Evolutionary conservation across 2,329 filamentous ascomycete genomes (phyloP), one percentile per base, ranked within the genome.

Genomic region (Trichoderma sp.): DNA sequence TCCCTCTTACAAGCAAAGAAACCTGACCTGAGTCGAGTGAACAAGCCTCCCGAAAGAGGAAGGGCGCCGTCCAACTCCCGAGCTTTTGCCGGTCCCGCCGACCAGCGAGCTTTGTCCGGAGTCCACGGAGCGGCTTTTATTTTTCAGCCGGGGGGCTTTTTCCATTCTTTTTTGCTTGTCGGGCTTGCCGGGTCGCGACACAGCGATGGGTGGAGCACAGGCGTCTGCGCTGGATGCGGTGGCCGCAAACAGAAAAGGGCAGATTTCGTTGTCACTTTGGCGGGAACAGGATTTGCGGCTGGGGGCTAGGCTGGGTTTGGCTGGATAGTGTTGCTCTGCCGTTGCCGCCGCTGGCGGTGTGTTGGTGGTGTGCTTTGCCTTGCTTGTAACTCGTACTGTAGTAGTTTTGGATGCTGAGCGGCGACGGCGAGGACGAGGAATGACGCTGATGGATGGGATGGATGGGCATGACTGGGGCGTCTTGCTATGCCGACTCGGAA

Each of bases 91-190:
- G 27, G 63, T 12, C 27, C 71, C 38, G 35, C 35, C n/a, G 31
- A 71, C 29, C 31, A 53, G 68, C 68, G 59, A 71, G 68, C 53
- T 59, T 67, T 65, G 62, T 75, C 67, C 74, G 74, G 74, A 75
- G 60, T 72, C 74, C 66, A 75, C 74, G 74, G 74, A 75, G 74
- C 67, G 74, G 74, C 74, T 64, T 75, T 75, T 75, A 64, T 75
- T 71, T 71, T 56, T 35, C 60, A 59, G 67, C 67, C 33, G 33
- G 33, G 33, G 64, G 24, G 8, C 41, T 45, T 45, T 45, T 45
- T 16, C 7, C 7, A 4, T 45, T 41, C 18, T 18, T 62, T 33
- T 33, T 8, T 63, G 31, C 59, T 50, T 75, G 27, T 65, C 74
- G 67, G 67, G 33, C 64, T 71, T 69, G 60, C 67, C 74, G 65